Base-by-base conservation (phyloP, 306 rosid species). In the Erythrophleum fordii region DNA sequence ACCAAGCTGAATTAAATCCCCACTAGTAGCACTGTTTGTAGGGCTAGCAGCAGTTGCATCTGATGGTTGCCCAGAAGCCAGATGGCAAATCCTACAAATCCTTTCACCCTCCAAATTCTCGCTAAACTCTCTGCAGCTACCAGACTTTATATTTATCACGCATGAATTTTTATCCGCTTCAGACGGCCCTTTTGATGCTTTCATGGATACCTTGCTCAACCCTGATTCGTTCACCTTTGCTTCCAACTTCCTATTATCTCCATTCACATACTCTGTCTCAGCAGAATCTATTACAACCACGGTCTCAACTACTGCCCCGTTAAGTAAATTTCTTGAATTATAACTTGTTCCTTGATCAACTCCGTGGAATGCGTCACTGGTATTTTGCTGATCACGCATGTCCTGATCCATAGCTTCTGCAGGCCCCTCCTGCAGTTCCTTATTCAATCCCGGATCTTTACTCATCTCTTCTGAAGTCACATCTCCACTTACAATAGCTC, bases 61-160 rank as follows among this genome's bases (percentile, higher is more conserved):
- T 16, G 92, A 90, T 3, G 92, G 59, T 71, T 82, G 97, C 58
- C 87, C 90, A 11, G 97, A 84, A 79, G 82, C 67, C 81, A 95
- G 82, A 75, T 91, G 94, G 85, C 99, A 95, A 83, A 95, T 95
- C 92, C 99, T 91, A 85, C 99, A 95, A 73, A 93, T 83, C 79
- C 75, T 90, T 79, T 93, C 98, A 49, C 86, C 90, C 44, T 95
- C 94, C 71, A 85, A 65, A 64, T 42, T 81, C 72, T 87, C 95
- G 52, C 53, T 73, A 67, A 71, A 77, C 29, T 80, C 86, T 75
- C 77, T 77, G 49, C 64, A 79, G 83, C 90, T 88, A 41, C 86
- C 79, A 62, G 85, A 81, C 88, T 81, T 86, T 20, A 93, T 82
- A 79, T 91, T 89, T 79, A 90, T 88, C 85, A 88, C 90, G 42